These are phyloP conservation scores for Alternaria arbusti DNA, from an alignment of 2,329 filamentous ascomycete genomes.

Conservation along the genomic window DNA sequence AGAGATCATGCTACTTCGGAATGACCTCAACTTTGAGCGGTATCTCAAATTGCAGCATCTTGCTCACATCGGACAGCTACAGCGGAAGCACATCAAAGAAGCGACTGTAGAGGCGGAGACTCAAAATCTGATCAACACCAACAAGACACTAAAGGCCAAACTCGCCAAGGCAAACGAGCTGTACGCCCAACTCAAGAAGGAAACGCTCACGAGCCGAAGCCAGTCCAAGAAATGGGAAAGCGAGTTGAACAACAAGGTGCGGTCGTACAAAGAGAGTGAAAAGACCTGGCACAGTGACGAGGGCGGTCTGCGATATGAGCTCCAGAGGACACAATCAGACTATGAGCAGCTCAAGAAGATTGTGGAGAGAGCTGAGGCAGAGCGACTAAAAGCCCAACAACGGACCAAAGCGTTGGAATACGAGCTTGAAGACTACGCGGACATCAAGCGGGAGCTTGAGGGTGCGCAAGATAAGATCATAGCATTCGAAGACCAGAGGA, in stretches of 20 bases:
- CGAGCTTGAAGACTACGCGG: slow-evolving; percentile 68
- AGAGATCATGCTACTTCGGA: slow-evolving; percentile 76
- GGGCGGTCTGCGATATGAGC: slow-evolving; percentile 62
- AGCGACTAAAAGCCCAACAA: slow-evolving; percentile 61
- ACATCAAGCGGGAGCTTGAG: slow-evolving; percentile 40
- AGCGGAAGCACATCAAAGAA: slow-evolving; percentile 75
- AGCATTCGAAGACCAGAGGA: slow-evolving; percentile 37
- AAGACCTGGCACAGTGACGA: slow-evolving; percentile 68
- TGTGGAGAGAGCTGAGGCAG: slow-evolving; percentile 72
- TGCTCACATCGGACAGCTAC: slow-evolving; percentile 78
- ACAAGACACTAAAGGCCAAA: slow-evolving; percentile 74
- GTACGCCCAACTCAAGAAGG: slow-evolving; percentile 73
- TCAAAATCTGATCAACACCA: slow-evolving; percentile 79
- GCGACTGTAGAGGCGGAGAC: slow-evolving; percentile 82
- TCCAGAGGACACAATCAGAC: slow-evolving; percentile 66
- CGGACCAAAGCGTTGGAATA: slow-evolving; percentile 63
- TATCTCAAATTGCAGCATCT: slow-evolving; percentile 86
- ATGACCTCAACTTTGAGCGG: slow-evolving; percentile 82
- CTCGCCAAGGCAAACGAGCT: slow-evolving; percentile 75
- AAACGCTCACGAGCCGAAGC: slow-evolving; percentile 73
- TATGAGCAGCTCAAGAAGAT: slow-evolving; percentile 69
- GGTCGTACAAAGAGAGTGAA: slow-evolving; percentile 71
- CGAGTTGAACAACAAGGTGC: slow-evolving; percentile 71
- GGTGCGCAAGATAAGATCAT: slow-evolving; percentile 42
- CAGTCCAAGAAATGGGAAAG: slow-evolving; percentile 80